These are phyloP conservation scores for Mycena polygramma DNA, from an alignment of 768 basidiomycete species.

Conservation along the genomic window DNA sequence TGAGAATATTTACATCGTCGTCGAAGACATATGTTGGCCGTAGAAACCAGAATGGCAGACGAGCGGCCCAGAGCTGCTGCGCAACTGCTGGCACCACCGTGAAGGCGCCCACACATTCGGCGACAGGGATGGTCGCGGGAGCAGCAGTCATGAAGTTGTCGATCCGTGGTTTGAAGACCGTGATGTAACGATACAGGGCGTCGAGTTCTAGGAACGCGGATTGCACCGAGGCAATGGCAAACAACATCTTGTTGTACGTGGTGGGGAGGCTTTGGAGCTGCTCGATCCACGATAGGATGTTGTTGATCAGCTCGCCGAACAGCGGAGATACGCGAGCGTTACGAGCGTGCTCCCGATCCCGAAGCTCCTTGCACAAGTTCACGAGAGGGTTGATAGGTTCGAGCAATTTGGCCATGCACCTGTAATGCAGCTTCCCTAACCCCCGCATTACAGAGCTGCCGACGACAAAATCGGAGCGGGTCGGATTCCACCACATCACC, in stretches of 20 bases:
- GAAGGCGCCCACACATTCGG: conserved; percentile 1
- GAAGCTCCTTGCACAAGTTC: background rate
- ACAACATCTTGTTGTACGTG: conserved; percentile 1
- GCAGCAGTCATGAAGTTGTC: background rate
- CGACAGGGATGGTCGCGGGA: background rate
- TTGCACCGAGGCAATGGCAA: conserved; percentile 4
- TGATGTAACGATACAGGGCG: conserved; percentile 2
- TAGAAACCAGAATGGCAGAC: conserved; percentile 4
- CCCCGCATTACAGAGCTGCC: conserved; percentile 8
- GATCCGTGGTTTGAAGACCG: background rate
- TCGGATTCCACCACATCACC: conserved; percentile 19
- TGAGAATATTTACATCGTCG: background rate
- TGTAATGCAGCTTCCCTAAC: background rate
- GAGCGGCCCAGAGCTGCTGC: conserved; percentile 6
- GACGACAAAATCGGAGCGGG: conserved; percentile 5
- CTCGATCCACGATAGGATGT: background rate
- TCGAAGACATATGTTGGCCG: background rate
- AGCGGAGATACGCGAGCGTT: background rate
- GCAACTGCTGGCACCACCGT: background rate
- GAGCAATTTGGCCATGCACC: background rate
- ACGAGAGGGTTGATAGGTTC: background rate
- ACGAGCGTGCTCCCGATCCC: too few relatives aligned
- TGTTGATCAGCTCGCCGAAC: background rate
- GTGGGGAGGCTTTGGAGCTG: conserved; percentile 11
- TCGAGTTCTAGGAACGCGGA: conserved; percentile 5